phyloP scores from a whole-genome alignment of 2,329 filamentous ascomycete genomes.

The Fusarium buharicum region DNA sequence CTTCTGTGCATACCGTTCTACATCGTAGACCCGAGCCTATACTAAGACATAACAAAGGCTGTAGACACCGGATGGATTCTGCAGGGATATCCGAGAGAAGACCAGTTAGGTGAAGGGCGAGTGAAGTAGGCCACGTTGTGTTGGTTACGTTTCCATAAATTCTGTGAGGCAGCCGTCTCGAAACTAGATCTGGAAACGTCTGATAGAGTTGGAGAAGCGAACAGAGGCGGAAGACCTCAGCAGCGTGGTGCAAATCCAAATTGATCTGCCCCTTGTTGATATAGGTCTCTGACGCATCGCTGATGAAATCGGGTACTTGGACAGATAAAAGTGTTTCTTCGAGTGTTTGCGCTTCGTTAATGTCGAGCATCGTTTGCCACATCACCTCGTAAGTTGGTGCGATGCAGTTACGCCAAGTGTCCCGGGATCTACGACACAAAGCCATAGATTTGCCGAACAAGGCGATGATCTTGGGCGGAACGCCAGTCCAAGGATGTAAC shows the following conservation, averaged over 20 bases:
- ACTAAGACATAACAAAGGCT: conserved; percentile 22
- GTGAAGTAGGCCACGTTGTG: conserved; percentile 27
- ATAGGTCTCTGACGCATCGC: not conserved
- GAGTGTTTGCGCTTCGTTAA: conserved; percentile 32
- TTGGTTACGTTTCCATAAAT: conserved; percentile 18
- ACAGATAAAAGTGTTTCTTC: conserved; percentile 33
- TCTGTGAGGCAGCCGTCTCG: conserved; percentile 43
- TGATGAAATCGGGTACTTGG: conserved; percentile 21
- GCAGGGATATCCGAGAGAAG: conserved; percentile 15
- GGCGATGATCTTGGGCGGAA: conserved; percentile 33
- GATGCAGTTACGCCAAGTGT: conserved; percentile 34
- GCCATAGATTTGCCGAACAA: conserved; percentile 39
- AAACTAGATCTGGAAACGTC: conserved; percentile 51
- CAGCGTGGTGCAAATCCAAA: conserved; percentile 48
- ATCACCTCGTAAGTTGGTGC: conserved; percentile 34
- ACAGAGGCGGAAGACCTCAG: conserved; percentile 52
- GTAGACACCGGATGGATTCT: conserved; percentile 24
- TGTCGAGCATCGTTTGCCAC: conserved; percentile 38
- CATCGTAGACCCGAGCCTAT: conserved; percentile 23
- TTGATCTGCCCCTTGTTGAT: conserved; percentile 3
- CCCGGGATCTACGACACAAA: conserved; percentile 32
- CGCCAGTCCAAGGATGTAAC: conserved; percentile 36
- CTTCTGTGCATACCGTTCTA: conserved; percentile 11
- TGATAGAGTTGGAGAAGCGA: conserved; percentile 54
- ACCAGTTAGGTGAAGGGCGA: conserved; percentile 23